Evolutionary conservation across 345 rosid species (phyloP).

Genomic region (Diplotaxis tenuifolia): DNA sequence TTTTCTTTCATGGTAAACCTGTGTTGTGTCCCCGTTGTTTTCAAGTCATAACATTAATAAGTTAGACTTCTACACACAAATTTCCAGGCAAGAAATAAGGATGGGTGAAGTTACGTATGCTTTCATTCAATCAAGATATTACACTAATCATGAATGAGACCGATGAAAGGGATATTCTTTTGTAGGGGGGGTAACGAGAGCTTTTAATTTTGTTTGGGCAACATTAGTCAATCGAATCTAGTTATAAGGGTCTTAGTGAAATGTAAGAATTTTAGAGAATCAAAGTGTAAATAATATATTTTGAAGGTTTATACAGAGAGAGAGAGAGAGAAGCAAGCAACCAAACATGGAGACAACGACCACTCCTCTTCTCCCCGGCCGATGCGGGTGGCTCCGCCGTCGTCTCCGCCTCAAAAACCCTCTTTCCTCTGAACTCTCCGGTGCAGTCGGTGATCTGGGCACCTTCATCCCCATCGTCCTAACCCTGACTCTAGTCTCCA

Average conservation of each 20-base stretch:
- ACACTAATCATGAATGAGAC: no score
- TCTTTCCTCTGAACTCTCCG: constrained; percentile 66
- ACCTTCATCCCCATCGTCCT: constrained; percentile 78
- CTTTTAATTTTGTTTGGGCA: not conserved
- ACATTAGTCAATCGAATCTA: not conserved
- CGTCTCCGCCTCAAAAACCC: constrained; percentile 43
- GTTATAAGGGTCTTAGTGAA: not conserved
- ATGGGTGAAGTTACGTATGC: not conserved
- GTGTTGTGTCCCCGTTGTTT: constrained; percentile 9
- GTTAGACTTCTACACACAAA: not conserved
- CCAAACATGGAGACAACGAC: constrained; percentile 7
- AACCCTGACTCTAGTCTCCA: constrained; percentile 63
- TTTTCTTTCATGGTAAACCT: not conserved
- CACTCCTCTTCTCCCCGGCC: constrained; percentile 37
- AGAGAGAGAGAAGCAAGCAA: no score
- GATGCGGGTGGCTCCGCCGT: constrained; percentile 43
- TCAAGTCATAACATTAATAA: not conserved
- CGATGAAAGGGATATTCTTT: no score
- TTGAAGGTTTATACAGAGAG: not conserved
- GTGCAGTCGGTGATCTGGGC: constrained; percentile 83
- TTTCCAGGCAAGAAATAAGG: not conserved
- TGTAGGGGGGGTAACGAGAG: not conserved
- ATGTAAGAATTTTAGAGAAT: not conserved
- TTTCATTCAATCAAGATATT: not conserved
- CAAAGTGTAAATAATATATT: not conserved